phyloP scores from a whole-genome alignment of 148 eudicot species.

The Simmondsia chinensis region DNA sequence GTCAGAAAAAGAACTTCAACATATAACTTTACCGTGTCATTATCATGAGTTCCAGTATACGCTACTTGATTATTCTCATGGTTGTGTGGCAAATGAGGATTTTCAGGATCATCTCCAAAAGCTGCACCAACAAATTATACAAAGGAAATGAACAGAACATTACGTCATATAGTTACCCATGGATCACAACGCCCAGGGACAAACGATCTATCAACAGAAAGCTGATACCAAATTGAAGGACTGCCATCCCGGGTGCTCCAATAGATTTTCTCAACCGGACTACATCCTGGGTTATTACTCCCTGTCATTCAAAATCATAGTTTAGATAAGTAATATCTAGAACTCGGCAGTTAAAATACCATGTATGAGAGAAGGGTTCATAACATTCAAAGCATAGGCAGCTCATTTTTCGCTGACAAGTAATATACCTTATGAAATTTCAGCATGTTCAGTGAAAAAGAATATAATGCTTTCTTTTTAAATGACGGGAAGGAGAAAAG shows the following conservation, averaged over 20 bases:
- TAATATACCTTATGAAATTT: too few species aligned
- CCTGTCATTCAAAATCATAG: constrained; percentile 31
- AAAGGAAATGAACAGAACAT: neutral
- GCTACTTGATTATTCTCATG: constrained; percentile 92
- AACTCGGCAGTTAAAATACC: too few species aligned
- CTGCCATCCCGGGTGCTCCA: constrained; percentile 99
- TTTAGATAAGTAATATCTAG: neutral
- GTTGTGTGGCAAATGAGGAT: constrained; percentile 95
- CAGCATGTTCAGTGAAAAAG: too few species aligned
- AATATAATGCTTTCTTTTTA: too few species aligned
- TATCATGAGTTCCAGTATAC: constrained; percentile 97
- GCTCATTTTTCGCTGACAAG: too few species aligned
- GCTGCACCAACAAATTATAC: constrained; percentile 26
- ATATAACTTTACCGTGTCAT: constrained; percentile 62
- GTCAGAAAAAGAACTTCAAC: neutral
- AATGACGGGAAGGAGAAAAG: too few species aligned
- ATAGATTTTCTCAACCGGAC: constrained; percentile 81
- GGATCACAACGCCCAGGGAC: too few species aligned
- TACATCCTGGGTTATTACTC: constrained; percentile 95
- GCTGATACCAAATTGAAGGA: constrained; percentile 82
- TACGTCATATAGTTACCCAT: too few species aligned
- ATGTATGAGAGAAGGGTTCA: too few species aligned
- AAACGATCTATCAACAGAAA: constrained; percentile 9
- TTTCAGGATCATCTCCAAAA: constrained; percentile 91
- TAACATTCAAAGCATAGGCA: too few species aligned